A percentile compares a stretch with the other conserved stretches of the same genome.
Evolutionary conservation across 2,329 filamentous ascomycete genomes (phyloP).

Genomic region (Alternaria alternata): DNA sequence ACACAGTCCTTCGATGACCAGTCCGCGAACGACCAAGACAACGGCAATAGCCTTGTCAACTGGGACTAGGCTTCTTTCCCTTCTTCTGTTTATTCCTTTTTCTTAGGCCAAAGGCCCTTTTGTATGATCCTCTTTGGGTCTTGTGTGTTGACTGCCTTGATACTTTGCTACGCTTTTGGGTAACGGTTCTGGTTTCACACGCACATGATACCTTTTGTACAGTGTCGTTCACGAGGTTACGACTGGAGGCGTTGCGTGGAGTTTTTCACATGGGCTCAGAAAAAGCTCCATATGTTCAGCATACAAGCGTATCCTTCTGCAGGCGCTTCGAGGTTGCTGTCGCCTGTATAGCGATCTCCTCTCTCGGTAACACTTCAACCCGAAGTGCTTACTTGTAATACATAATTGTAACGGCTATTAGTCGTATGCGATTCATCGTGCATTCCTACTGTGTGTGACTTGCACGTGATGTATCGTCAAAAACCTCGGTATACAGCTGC

Average conservation of each 20-base stretch:
- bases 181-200: constrained; percentile 14
- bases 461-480: neutral
- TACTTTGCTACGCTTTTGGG: neutral
- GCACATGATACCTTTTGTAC: constrained; percentile 21
- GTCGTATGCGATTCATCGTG: constrained; percentile 5
- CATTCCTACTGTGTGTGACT: neutral
- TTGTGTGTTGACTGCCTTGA: neutral
- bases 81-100: neutral
- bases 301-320: constrained; percentile 10
- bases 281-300: constrained; percentile 10
- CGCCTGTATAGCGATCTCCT: constrained; percentile 22
- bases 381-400: constrained; percentile 26
- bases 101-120: neutral
- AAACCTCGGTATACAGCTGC: neutral
- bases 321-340: constrained; percentile 26
- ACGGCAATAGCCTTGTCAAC: constrained; percentile 34
- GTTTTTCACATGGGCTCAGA: constrained; percentile 12
- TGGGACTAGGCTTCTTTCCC: constrained; percentile 27
- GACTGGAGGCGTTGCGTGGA: constrained; percentile 18
- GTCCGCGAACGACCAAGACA: constrained; percentile 26
- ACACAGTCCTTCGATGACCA: constrained; percentile 27
- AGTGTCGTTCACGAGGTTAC: constrained; percentile 20
- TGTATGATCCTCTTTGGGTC: neutral
- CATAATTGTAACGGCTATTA: constrained; percentile 20
- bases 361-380: constrained; percentile 5